Percentiles rank a stretch among this genome's conserved stretches.
These are phyloP conservation scores for Penicillium brevicompactum DNA, from an alignment of 2,329 filamentous ascomycete species.

Conservation along the genomic window DNA sequence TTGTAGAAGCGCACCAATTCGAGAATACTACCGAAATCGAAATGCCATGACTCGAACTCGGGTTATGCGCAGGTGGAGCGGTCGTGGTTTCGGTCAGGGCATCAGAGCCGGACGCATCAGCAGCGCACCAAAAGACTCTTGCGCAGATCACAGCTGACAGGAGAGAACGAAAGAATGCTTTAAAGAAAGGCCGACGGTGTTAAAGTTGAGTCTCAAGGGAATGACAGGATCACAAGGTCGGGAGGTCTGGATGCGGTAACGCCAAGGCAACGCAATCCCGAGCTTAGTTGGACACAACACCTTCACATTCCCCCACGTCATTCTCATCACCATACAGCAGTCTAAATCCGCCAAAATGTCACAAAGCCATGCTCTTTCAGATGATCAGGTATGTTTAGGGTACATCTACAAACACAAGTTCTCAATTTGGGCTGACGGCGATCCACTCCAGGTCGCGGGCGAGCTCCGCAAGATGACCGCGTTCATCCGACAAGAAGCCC, in stretches of 20 bases:
- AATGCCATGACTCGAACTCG: constrained; percentile 18
- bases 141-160: neutral
- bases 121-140: neutral
- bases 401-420: neutral
- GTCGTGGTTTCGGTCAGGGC: neutral
- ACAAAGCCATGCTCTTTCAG: constrained; percentile 90
- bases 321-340: constrained; percentile 17
- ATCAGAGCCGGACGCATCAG: neutral
- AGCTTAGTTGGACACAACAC: constrained; percentile 28
- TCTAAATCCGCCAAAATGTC: constrained; percentile 69
- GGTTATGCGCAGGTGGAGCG: neutral
- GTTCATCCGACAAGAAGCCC: constrained; percentile 98
- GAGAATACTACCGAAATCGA: constrained; percentile 19
- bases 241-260: constrained; percentile 23
- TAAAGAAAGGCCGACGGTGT: neutral
- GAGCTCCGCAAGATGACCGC: constrained; percentile 99
- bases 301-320: constrained; percentile 23
- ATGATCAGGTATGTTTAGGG: constrained; percentile 75
- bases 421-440: constrained; percentile 13
- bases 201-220: constrained; percentile 4
- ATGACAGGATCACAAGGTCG: constrained; percentile 11
- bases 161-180: neutral
- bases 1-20: constrained; percentile 39
- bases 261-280: constrained; percentile 22
- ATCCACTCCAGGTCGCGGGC: constrained; percentile 72